Evolutionary conservation across 352 stramenopile species (phyloP), one percentile per base, ranked within the genome.

Genomic region (Globisporangium nodosum): DNA sequence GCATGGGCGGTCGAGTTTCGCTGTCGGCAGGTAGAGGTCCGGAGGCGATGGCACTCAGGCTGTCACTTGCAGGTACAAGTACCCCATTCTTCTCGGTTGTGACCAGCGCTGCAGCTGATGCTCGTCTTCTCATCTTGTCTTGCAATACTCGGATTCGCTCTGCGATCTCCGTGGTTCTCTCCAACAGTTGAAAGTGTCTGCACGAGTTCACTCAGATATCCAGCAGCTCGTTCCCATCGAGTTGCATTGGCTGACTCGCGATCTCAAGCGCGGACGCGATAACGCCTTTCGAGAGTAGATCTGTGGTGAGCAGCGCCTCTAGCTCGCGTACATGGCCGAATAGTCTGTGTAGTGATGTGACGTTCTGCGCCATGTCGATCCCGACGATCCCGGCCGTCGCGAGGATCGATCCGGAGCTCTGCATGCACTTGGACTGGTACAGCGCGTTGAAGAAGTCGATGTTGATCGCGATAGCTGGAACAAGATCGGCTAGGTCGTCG

Each of bases 381-480:
- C 1, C 33, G 2, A 53, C 53, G 45, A 60, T 60, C 1, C 16
- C 42, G 40, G 43, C 57, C 58, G 30, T 74, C 58, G n/a, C 70
- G 65, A 5, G 69, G 37, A 37, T 4, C 45, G 54, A 60, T 1
- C 54, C 54, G 8, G 54, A 33, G 24, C 20, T 53, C 35, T 76
- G 68, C 11, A 59, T 62, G 9, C 68, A 65, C 16, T 68, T 60
- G 8, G 54, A 40, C n/a, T 60, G 30, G n/a, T n/a, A n/a, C n/a
- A n/a, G n/a, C n/a, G n/a, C n/a, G n/a, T n/a, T n/a, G n/a, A n/a
- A n/a, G n/a, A 60, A 9, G 35, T 53, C 54, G 27, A 60, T 18
- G 18, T 6, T 53, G 13, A 47, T 12, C n/a, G 35, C 30, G 3
- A 52, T 11, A 3, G 45, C 54, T n/a, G 54, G 54, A 6, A 60